Evolutionary conservation across 148 eudicot genomes (phyloP).

Genomic region (Mesembryanthemum crystallinum): DNA sequence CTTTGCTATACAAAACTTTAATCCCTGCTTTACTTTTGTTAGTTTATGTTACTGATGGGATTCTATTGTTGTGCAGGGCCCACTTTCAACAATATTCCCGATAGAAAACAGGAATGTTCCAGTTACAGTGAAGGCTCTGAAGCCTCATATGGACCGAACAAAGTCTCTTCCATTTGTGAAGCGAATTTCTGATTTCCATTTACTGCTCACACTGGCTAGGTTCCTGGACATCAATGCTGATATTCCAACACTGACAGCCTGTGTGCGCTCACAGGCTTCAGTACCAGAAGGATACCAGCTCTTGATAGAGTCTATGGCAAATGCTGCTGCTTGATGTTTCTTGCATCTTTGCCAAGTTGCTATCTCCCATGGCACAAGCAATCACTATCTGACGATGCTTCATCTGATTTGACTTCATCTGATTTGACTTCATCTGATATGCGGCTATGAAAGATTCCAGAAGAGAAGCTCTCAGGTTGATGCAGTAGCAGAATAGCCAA

Average conservation of each 20-base stretch:
- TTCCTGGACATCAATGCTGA: slow-evolving; percentile 73
- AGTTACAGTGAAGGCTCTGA: slow-evolving; percentile 61
- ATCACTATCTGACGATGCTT: neutral
- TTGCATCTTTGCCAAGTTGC: neutral
- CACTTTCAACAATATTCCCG: slow-evolving; percentile 72
- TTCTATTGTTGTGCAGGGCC: slow-evolving; percentile 59
- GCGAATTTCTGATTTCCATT: slow-evolving; percentile 90
- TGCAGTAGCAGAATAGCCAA: neutral
- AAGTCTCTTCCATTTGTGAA: slow-evolving; percentile 73
- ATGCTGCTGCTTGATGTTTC: slow-evolving; percentile 37
- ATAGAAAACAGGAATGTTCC: slow-evolving; percentile 72
- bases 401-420: neutral
- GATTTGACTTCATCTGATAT: no score
- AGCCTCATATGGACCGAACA: slow-evolving; percentile 66
- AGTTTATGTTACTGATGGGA: neutral
- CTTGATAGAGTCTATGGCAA: slow-evolving; percentile 84
- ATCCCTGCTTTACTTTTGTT: neutral
- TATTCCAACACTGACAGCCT: slow-evolving; percentile 70
- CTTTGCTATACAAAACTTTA: neutral
- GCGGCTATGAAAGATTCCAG: neutral
- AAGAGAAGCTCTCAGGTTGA: neutral
- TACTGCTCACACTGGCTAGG: slow-evolving; percentile 63
- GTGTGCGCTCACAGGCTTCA: slow-evolving; percentile 54
- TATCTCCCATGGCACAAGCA: neutral
- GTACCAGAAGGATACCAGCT: slow-evolving; percentile 95